Percentiles rank a stretch among this genome's conserved stretches.
Evolutionary conservation across 2,329 filamentous ascomycete genomes (phyloP).

Genomic region (Cladorrhinum sp.): DNA sequence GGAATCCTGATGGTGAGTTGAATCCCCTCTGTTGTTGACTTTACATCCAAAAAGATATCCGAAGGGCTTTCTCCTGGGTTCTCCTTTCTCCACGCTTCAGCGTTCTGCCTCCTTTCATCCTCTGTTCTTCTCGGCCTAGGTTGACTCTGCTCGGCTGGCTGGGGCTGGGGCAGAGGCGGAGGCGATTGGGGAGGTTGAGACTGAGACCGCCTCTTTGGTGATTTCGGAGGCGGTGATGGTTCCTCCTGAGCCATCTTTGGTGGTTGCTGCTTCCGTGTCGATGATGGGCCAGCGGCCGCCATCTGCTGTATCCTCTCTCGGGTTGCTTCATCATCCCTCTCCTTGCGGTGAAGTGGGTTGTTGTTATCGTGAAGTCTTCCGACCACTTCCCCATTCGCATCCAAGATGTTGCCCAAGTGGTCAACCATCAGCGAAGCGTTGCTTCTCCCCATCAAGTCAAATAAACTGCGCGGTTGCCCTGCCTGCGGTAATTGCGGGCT

Average conservation of each 20-base stretch:
- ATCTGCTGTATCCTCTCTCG: slow-evolving; percentile 21
- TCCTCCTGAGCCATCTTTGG: slow-evolving; percentile 25
- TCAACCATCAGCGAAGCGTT: slow-evolving; percentile 42
- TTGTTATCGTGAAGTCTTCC: slow-evolving; percentile 48
- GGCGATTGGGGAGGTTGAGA: slow-evolving; percentile 18
- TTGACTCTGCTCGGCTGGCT: slow-evolving; percentile 9
- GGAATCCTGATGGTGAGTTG: slow-evolving; percentile 57
- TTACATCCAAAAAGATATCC: slow-evolving; percentile 56
- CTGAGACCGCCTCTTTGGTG: background rate
- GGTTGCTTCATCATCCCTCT: slow-evolving; percentile 29
- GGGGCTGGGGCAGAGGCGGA: background rate
- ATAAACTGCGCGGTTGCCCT: slow-evolving; percentile 30
- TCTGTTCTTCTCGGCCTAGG: slow-evolving; percentile 23
- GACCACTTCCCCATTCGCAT: slow-evolving; percentile 44
- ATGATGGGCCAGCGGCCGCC: slow-evolving; percentile 1
- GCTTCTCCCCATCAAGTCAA: slow-evolving; percentile 33
- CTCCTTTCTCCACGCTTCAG: slow-evolving; percentile 37
- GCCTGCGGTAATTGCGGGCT: slow-evolving; percentile 22
- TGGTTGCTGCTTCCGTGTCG: slow-evolving; percentile 24
- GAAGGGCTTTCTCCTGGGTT: slow-evolving; percentile 43
- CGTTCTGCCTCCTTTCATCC: slow-evolving; percentile 34
- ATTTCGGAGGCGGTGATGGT: slow-evolving; percentile 1
- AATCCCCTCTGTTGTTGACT: slow-evolving; percentile 56
- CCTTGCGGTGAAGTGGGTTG: slow-evolving; percentile 41
- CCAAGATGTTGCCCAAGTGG: slow-evolving; percentile 45